These are phyloP conservation scores for Paxillus ammoniavirescens DNA, from an alignment of 768 basidiomycete genomes.

Conservation along the genomic window DNA sequence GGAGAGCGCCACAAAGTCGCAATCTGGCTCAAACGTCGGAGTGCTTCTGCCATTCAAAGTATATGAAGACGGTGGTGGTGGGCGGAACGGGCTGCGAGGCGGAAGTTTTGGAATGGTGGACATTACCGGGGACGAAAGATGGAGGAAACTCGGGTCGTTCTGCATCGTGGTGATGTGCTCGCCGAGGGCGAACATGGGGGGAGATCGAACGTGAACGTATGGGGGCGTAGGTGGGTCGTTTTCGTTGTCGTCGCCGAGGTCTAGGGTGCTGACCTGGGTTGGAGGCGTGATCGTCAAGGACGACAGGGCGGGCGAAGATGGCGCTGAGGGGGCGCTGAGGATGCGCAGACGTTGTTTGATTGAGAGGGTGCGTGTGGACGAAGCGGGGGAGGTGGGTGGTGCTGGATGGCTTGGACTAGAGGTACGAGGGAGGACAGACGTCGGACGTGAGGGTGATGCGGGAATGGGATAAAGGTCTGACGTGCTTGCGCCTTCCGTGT, in stretches of 20 bases:
- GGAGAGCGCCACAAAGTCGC: slow-evolving; percentile 50
- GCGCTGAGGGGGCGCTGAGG: slow-evolving; percentile 55
- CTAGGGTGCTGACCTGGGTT: slow-evolving; percentile 26
- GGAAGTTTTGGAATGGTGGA: slow-evolving; percentile 21
- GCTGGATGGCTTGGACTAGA: not conserved
- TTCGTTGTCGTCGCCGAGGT: slow-evolving; percentile 22
- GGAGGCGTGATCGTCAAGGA: slow-evolving; percentile 23
- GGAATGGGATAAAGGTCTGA: slow-evolving; percentile 42
- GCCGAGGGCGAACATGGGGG: slow-evolving; percentile 39
- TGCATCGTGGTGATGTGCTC: slow-evolving; percentile 55
- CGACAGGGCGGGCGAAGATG: slow-evolving; percentile 25
- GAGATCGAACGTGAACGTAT: slow-evolving; percentile 6
- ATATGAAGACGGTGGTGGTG: slow-evolving; percentile 18
- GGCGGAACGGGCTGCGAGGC: slow-evolving; percentile 22
- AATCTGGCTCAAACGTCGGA: slow-evolving; percentile 26
- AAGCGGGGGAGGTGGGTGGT: slow-evolving; percentile 14
- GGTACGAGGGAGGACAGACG: slow-evolving; percentile 40
- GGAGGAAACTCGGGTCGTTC: slow-evolving; percentile 63
- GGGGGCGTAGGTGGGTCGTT: slow-evolving; percentile 30
- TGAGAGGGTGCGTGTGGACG: slow-evolving; percentile 34
- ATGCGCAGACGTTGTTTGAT: slow-evolving; percentile 67
- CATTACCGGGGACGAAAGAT: slow-evolving; percentile 47
- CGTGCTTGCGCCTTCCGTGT: slow-evolving; percentile 11
- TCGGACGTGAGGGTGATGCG: slow-evolving; percentile 41
- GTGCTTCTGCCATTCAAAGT: not conserved